Base-by-base conservation (phyloP, 2,329 filamentous ascomycete species). In the Fulvia fulva region DNA sequence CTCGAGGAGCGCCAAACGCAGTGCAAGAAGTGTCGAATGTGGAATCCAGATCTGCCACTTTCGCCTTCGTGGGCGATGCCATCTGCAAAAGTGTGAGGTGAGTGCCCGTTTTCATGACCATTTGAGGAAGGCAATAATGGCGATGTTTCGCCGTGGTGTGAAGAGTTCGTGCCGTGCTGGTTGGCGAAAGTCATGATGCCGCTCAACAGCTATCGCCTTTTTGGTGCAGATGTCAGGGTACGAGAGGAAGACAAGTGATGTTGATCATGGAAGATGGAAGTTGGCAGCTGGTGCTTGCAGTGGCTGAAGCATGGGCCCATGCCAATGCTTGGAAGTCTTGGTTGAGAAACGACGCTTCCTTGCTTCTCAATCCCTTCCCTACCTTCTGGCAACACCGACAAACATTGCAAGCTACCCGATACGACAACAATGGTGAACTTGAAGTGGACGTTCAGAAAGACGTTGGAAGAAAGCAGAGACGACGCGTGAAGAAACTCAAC, bases 1-100 rank as follows among this genome's bases (percentile, higher is more conserved):
- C 75, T 78, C 0, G 77, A 77, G 55, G 73, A 77, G 14, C 71
- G 69, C 66, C 73, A 77, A 58, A 77, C 73, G 11, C 80, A 74
- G 12, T 59, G 57, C 25, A 79, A 58, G 67, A 80, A 80, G 28
- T 75, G 73, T 25, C 67, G 60, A 2, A 74, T 73, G 45, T 78
- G 73, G 53, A 81, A 75, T 19, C 78, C 76, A 19, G 69, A 69
- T 52, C 78, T 70, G 1, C 77, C 77, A 55, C 74, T 77, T 64
- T 81, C 77, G 53, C 79, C 79, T 45, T 78, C 77, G 46, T 60
- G 62, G 32, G 34, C 55, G 25, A 60, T 56, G 34, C 59, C 61
- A 47, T 63, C 59, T 30, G 58, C 61, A 23, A 61, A 63, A 5
- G 61, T 63, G 45, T 63, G 61, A 22, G 56, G 56, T 9, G 53